Evolutionary conservation across 257 asterid species (phyloP).

Genomic region (Thymus quinquecostatus): DNA sequence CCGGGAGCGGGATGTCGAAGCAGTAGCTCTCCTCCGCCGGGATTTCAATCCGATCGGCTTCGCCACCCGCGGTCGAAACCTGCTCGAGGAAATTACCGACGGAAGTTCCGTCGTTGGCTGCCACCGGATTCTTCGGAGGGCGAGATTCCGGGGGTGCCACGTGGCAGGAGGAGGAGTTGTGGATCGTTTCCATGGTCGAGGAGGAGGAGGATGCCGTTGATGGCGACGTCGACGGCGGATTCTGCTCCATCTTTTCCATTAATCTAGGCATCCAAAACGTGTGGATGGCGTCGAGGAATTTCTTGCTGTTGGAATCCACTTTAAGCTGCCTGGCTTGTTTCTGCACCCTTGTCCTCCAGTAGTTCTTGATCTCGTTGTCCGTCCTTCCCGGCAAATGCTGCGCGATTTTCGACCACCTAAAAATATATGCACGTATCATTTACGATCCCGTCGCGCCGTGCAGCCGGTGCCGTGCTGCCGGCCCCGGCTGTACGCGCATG

Average conservation of each 20-base stretch:
- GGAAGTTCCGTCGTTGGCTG: not conserved
- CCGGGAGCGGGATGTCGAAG: constrained; percentile 33
- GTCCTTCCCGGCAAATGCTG: constrained; percentile 83
- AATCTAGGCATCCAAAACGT: constrained; percentile 74
- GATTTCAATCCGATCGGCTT: constrained; percentile 5
- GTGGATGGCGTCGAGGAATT: constrained; percentile 67
- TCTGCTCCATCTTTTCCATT: constrained; percentile 58
- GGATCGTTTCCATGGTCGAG: constrained; percentile 33
- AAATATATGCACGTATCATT: no score
- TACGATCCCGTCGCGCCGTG: no score
- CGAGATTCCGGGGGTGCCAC: constrained; percentile 1
- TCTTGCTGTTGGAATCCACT: constrained; percentile 73
- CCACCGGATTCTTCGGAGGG: constrained; percentile 11
- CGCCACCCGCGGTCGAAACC: not conserved
- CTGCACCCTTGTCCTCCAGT: constrained; percentile 91
- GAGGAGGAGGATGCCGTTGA: constrained; percentile 30
- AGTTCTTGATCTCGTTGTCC: constrained; percentile 84
- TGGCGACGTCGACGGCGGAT: constrained; percentile 29
- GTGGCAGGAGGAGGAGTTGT: not conserved
- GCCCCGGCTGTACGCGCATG: not conserved
- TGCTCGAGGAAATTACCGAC: not conserved
- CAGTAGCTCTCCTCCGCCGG: constrained; percentile 35
- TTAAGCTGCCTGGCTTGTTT: constrained; percentile 85
- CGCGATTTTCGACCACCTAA: constrained; percentile 88
- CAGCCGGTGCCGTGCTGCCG: no score